Conservation (phyloP, 2,329 filamentous ascomycete genomes). For the Aquanectria penicillioides region DNA sequence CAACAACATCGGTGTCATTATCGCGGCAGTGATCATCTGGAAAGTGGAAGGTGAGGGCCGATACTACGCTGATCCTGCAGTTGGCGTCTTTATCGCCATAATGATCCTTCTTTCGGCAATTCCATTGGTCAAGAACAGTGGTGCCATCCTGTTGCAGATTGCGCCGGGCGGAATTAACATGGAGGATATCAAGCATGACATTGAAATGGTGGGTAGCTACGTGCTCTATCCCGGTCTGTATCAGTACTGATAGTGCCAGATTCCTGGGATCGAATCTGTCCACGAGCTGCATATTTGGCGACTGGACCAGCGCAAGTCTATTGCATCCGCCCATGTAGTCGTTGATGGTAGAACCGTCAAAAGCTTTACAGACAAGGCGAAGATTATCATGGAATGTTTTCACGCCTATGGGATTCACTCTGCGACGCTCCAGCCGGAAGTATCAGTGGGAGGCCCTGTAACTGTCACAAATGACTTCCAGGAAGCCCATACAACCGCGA, state of each 20-base stretch:
- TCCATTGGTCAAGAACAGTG: constrained; percentile 70
- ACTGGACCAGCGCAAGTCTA: constrained; percentile 73
- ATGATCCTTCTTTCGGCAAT: constrained; percentile 75
- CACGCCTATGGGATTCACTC: constrained; percentile 80
- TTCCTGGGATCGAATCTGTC: constrained; percentile 72
- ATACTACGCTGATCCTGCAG: constrained; percentile 78
- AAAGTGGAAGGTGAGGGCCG: constrained; percentile 63
- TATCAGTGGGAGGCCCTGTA: constrained; percentile 23
- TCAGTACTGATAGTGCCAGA: constrained; percentile 51
- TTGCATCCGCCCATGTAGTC: constrained; percentile 76
- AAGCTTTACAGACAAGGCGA: constrained; percentile 69
- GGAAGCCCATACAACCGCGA: constrained; percentile 19
- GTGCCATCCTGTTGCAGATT: constrained; percentile 74
- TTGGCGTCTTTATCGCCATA: constrained; percentile 75
- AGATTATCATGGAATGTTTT: constrained; percentile 73
- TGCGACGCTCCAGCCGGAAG: constrained; percentile 75
- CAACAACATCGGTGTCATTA: constrained; percentile 81
- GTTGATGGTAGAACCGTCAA: constrained; percentile 66
- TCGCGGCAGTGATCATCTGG: constrained; percentile 77
- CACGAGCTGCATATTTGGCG: constrained; percentile 82
- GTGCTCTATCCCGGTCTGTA: too few relatives aligned
- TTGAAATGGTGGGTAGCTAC: constrained; percentile 64
- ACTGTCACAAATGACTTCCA: constrained; percentile 19
- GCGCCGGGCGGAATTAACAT: constrained; percentile 69
- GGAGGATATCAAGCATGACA: constrained; percentile 72